These are phyloP conservation scores for Acer campestre DNA, from an alignment of 345 rosid genomes.

Conservation along the genomic window DNA sequence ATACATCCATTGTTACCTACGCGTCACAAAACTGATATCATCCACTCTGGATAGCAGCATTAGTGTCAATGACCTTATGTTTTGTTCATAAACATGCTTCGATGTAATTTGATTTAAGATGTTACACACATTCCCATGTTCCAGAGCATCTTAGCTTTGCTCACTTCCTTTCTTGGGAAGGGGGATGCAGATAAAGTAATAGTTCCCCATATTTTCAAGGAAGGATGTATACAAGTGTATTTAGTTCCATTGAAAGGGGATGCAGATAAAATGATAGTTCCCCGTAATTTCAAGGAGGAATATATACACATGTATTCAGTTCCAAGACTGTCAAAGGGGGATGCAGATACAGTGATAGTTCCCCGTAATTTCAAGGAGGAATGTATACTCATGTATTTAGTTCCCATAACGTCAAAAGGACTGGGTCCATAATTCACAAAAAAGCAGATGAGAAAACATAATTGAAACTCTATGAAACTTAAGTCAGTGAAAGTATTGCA, in stretches of 20 bases:
- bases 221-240: background rate
- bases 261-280: too few species aligned
- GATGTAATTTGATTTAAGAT: background rate
- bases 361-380: background rate
- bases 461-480: background rate
- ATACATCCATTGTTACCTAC: background rate
- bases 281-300: background rate
- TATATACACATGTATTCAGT: background rate
- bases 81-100: background rate
- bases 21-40: background rate
- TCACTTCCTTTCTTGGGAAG: background rate
- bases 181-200: background rate
- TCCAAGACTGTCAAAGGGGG: background rate
- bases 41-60: background rate
- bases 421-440: background rate
- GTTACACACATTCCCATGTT: background rate
- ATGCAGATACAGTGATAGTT: background rate
- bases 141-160: background rate
- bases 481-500: background rate
- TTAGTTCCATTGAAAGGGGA: background rate
- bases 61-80: background rate
- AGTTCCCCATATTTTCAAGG: background rate
- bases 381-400: background rate
- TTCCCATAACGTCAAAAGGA: too few species aligned
- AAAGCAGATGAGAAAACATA: background rate